Base-by-base conservation (phyloP, 164 flowering plant species). In the Vitis rupestris region DNA sequence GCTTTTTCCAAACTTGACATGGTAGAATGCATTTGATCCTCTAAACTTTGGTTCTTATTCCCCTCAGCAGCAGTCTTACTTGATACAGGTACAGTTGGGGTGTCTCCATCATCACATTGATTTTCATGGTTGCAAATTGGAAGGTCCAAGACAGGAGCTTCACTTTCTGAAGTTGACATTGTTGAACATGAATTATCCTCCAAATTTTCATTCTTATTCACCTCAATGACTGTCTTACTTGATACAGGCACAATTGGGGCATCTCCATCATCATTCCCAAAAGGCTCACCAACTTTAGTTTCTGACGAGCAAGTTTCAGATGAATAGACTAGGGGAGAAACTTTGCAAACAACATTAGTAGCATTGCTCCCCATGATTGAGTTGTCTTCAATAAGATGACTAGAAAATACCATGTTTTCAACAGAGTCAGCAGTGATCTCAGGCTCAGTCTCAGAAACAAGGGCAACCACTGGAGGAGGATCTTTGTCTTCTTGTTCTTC, bases 141-240 rank as follows among this genome's bases (percentile, higher is more conserved):
- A 61, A 50, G 47, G 61, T 37, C 65, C 68, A 55, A 58, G 56
- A 66, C 79, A 59, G 66, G 69, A 17, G 69, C 51, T 29, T 69
- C 68, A 31, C 15, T 10, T 29, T 49, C 72, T n/a, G 6, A 59
- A 23, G 57, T 31, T 50, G 74, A 30, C 8, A 52, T 15, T 30
- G 65, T 53, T 53, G 78, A 10, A 64, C 37, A 23, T 47, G 69
- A n/a, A 63, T 48, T 66, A 19, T 61, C 74, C 44, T 62, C 58
- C 27, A n/a, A 62, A 68, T 15, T 54, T 55, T 53, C 68, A 54
- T 19, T 49, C 19, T 66, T 67, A 6, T 30, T 49, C 44, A 64
- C 60, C 69, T 68, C 84, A 73, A 31, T 44, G 10, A 59, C 9
- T 2, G 48, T 59, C 16, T 47, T 63, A 63, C 66, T 60, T 49